Evolutionary conservation across 345 rosid species (phyloP).

Genomic region (Arabidopsis suecica): DNA sequence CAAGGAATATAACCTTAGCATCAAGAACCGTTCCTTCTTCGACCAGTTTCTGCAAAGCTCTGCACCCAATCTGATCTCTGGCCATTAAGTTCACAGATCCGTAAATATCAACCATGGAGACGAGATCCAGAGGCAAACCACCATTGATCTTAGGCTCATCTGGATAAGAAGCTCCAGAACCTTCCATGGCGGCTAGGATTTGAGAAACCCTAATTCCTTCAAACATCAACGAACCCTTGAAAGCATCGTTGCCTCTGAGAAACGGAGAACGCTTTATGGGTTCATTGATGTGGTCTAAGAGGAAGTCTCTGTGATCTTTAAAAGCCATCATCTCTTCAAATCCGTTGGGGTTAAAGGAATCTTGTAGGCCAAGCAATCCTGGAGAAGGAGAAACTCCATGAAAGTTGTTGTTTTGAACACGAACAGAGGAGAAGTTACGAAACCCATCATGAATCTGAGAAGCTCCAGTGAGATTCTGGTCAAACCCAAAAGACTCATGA

Average conservation of each 20-base stretch:
- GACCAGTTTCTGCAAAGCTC: slow-evolving; percentile 57
- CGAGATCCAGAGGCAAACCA: slow-evolving; percentile 20
- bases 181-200: slow-evolving; percentile 39
- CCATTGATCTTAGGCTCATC: slow-evolving; percentile 6
- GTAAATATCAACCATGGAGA: slow-evolving; percentile 48
- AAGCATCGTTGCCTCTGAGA: slow-evolving; percentile 18
- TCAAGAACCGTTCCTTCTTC: slow-evolving; percentile 55
- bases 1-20: slow-evolving; percentile 45
- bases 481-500: slow-evolving; percentile 34
- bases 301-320: slow-evolving; percentile 43
- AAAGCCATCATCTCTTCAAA: slow-evolving; percentile 45
- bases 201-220: slow-evolving; percentile 44
- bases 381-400: slow-evolving; percentile 21
- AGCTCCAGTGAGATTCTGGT: slow-evolving; percentile 29
- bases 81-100: slow-evolving; percentile 60
- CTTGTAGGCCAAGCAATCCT: slow-evolving; percentile 42
- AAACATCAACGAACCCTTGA: slow-evolving; percentile 44
- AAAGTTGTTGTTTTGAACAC: slow-evolving; percentile 27
- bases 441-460: slow-evolving; percentile 41
- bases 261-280: slow-evolving; percentile 38
- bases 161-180: slow-evolving; percentile 31
- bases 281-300: slow-evolving; percentile 44
- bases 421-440: slow-evolving; percentile 30
- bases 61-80: slow-evolving; percentile 59
- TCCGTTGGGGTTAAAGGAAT: slow-evolving; percentile 38